A percentile compares a stretch with the other conserved stretches of the same genome.
Conservation (phyloP, 805 yeast genomes). For the Pichia nanzhaoensis region DNA sequence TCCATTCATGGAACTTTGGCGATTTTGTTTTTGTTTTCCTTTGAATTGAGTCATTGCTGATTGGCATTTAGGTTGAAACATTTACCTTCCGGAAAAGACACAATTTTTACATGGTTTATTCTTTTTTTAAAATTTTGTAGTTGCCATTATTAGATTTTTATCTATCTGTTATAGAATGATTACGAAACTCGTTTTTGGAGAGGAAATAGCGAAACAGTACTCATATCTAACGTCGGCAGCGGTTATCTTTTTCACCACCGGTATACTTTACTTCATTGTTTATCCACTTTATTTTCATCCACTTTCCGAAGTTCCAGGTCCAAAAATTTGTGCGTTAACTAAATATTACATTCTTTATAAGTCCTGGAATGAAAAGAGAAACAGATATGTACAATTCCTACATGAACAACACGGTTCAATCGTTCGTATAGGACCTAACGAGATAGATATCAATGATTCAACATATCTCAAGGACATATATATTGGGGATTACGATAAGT, state of each 20-base stretch:
- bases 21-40: too few species aligned
- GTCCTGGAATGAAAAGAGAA: conserved; percentile 44
- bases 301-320: conserved; percentile 51
- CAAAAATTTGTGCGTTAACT: conserved; percentile 43
- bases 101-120: too few species aligned
- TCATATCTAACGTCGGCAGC: not conserved
- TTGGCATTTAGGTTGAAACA: too few species aligned
- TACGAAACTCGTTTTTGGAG: not conserved
- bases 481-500: conserved; percentile 48
- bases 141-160: too few species aligned
- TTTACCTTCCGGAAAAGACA: too few species aligned
- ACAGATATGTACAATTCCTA: conserved; percentile 39
- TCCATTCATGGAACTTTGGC: too few species aligned
- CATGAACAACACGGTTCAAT: conserved; percentile 57
- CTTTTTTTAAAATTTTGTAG: not conserved
- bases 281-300: conserved; percentile 47
- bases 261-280: conserved; percentile 21
- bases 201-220: not conserved
- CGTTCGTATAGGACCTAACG: conserved; percentile 54
- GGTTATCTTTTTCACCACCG: conserved; percentile 7
- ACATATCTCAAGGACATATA: conserved; percentile 50
- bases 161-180: too few species aligned
- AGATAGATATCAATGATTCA: conserved; percentile 50
- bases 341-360: conserved; percentile 35
- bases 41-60: too few species aligned